Base-by-base conservation (phyloP, 2,329 filamentous ascomycete genomes). In the Periconia macrospinosa region DNA sequence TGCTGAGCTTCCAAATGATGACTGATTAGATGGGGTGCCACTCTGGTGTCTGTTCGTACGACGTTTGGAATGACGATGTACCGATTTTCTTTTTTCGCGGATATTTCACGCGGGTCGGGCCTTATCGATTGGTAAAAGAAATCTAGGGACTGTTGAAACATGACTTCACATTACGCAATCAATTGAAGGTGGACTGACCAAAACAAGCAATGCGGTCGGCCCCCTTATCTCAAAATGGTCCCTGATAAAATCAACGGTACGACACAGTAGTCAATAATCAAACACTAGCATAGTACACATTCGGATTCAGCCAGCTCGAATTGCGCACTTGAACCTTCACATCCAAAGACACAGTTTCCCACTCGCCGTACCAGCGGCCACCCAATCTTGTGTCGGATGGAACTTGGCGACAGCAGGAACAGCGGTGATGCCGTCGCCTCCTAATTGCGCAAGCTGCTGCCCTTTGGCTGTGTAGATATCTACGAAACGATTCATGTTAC, bases 401-500 rank as follows among this genome's bases (percentile, higher is more conserved):
- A 97, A 94, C 47, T 92, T 89, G 0, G 92, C 90, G 0, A 96
- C 94, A 0, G 94, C 91, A 2, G 94, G 94, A 3, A 99, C 94
- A 7, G 94, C 94, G 1, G 92, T 96, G 62, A 99, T 96, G 0
- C 89, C 90, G 0, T 96, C 91, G 0, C 92, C 91, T 1, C 88
- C 91, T 0, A 96, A 75, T 72, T 97, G 93, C 0, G 90, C 93
- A 3, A 99, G 77, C 71, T 97, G 93, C 65, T 91, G 87, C 0
- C 94, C 94, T 46, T 89, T 84, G 0, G 86, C 82, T 0, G 88
- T 89, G 71, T 89, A 99, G 1, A 99, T 83, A 68, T 99, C 94
- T 1, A 97, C 91, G 64, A 97, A 97, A 1, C 94, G 86, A 69
- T 96, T 96, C 94, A 97, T 97, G 63, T 97, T 99, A 1, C 91